These are phyloP conservation scores for Domatiomyces globalis DNA, from an alignment of 2,329 filamentous ascomycete species.

Conservation along the genomic window DNA sequence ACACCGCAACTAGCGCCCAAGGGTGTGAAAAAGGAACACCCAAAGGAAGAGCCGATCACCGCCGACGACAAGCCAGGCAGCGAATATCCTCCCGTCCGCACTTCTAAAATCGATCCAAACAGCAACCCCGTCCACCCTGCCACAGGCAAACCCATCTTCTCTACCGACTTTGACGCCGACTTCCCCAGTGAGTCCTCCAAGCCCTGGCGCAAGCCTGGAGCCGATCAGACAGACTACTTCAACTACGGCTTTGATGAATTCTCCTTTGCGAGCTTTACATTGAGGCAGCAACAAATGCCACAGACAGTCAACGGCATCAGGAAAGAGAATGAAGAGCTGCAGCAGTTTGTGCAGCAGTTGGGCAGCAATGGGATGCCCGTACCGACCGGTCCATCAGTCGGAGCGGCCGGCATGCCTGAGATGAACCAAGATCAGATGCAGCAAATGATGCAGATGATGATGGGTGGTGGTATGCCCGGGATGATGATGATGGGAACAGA, in stretches of 20 bases:
- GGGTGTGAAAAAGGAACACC: slow-evolving; percentile 11
- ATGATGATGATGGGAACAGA: slow-evolving; percentile 35
- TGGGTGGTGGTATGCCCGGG: slow-evolving; percentile 44
- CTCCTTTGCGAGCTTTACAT: slow-evolving; percentile 82
- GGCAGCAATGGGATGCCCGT: slow-evolving; percentile 28
- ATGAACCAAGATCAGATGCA: slow-evolving; percentile 29
- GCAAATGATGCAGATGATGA: slow-evolving; percentile 28
- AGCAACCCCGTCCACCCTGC: slow-evolving; percentile 63
- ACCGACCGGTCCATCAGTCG: slow-evolving; percentile 26
- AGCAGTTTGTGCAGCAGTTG: slow-evolving; percentile 41
- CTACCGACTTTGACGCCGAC: slow-evolving; percentile 62
- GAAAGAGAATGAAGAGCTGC: slow-evolving; percentile 48
- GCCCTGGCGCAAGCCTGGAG: slow-evolving; percentile 87
- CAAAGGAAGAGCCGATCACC: slow-evolving; percentile 19
- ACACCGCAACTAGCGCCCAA: slow-evolving; percentile 21
- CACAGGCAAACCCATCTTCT: slow-evolving; percentile 65
- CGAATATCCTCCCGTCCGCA: slow-evolving; percentile 52
- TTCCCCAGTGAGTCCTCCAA: slow-evolving; percentile 63
- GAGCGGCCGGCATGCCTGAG: slow-evolving; percentile 26
- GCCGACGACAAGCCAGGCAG: slow-evolving; percentile 39
- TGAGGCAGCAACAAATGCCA: slow-evolving; percentile 69
- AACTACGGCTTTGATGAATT: slow-evolving; percentile 58
- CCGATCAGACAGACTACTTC: slow-evolving; percentile 76
- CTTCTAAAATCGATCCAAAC: slow-evolving; percentile 65
- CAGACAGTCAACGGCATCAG: slow-evolving; percentile 71